Base-by-base conservation (phyloP, 2,329 filamentous ascomycete genomes). In the Trichoderma polysporum region DNA sequence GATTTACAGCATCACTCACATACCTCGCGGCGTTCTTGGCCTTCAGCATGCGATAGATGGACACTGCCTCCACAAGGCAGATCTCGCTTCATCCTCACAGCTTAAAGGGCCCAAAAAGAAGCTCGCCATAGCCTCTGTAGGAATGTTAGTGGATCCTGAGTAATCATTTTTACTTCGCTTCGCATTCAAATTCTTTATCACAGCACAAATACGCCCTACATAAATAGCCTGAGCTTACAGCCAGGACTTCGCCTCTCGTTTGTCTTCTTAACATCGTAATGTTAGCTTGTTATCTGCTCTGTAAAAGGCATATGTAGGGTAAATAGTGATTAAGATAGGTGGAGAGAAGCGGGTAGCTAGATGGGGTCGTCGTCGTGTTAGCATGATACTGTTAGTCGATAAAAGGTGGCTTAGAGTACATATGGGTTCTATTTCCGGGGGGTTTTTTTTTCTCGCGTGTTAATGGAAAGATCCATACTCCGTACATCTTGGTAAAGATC, bases 401-500 rank as follows among this genome's bases (percentile, higher is more conserved):
- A 41, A 53, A 54, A 33, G 17, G 60, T 63, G 60, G 60, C 60
- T 63, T 53, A 63, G 41, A 45, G 39, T 35, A 19, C 29, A 22
- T 8, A 15, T 60, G 41, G 4, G 7, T 29, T 63, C 25, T 62
- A 63, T 54, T 63, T 41, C 33, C 19, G 25, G 41, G 54, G 25
- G 27, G 25, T 37, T 17, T 22, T 49, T 35, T 27, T 25, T 27
- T 27, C 58, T 39, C 27, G 45, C 37, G 35, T 19, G 25, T 54
- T 25, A 41, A 54, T 25, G 15, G 35, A 41, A 31, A n/a, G 17
- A 53, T 63, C 35, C 35, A 17, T 33, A 35, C 27, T 63, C 35
- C 35, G 15, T 33, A 35, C 27, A 45, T 53, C 12, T 31, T 33
- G 3, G 17, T 12, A 17, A 25, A 15, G 17, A 13, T n/a, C 13